Base-by-base conservation (phyloP, 768 basidiomycete species). In the Naganishia vaughanmartiniae region DNA sequence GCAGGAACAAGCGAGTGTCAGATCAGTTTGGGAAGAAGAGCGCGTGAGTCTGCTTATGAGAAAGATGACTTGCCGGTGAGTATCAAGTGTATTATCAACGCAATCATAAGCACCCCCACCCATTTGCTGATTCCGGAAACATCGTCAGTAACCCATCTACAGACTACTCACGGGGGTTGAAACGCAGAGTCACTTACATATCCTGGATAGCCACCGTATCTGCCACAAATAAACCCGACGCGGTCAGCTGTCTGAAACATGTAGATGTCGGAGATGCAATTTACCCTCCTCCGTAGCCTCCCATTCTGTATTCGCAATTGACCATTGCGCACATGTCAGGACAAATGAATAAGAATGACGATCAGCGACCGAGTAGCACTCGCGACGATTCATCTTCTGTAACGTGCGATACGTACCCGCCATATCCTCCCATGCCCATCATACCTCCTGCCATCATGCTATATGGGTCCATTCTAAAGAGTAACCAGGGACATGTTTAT, bases 51-150 rank as follows among this genome's bases (percentile, higher is more conserved):
- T 3, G 28, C 21, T n/a, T 11, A 34, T 9, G 66, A 19, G 28
- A 33, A 34, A 58, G 2, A 4, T 24, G 68, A 69, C 68, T 39
- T 60, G 46, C 68, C 68, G 68, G 46, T 69, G 68, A 42, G 68
- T 57, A 46, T 69, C 68, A 36, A 57, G 30, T 28, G 33, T 57
- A n/a, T 51, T 21, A 51, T 69, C 68, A 31, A 60, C n/a, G 21
- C 42, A 10, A 24, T 69, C 68, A 57, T 69, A 69, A 46, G 68
- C 68, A 7, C 68, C 68, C 55, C 68, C 68, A 34, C 68, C 68
- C 42, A 45, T 46, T 69, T 69, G 68, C 68, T 69, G 33, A 17
- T 55, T 21, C 54, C 30, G 9, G 36, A 34, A 45, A 42, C 11
- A 39, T 34, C 4, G 5, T 36, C 10, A 15, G n/a, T 21, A 26